Evolutionary conservation across 805 yeast genomes (phyloP).

Genomic region (Debaryomyces castellii): DNA sequence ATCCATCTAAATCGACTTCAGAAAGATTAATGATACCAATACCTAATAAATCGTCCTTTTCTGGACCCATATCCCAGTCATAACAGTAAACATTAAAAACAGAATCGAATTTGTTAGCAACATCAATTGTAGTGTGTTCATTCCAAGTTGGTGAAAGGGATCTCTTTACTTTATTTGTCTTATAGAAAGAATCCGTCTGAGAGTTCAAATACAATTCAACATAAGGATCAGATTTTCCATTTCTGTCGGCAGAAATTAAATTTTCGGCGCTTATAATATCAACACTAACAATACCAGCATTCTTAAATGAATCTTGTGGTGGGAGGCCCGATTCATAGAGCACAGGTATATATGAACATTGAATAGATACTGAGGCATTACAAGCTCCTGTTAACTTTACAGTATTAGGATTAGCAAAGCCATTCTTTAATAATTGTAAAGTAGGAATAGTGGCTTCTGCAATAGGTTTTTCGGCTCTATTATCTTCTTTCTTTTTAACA

Average conservation of each 20-base stretch:
- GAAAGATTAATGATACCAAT: slow-evolving; percentile 55
- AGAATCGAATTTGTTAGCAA: slow-evolving; percentile 64
- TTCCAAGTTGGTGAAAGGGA: slow-evolving; percentile 91
- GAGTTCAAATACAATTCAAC: slow-evolving; percentile 68
- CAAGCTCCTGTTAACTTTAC: slow-evolving; percentile 56
- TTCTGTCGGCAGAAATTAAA: slow-evolving; percentile 82
- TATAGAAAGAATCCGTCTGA: slow-evolving; percentile 54
- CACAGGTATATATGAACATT: slow-evolving; percentile 80
- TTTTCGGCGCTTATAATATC: slow-evolving; percentile 62
- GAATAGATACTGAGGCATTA: slow-evolving; percentile 53
- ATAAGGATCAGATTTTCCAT: slow-evolving; percentile 94
- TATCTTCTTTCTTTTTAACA: slow-evolving; percentile 51
- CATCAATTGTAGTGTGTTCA: slow-evolving; percentile 57
- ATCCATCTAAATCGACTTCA: slow-evolving; percentile 37
- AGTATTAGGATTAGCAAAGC: slow-evolving; percentile 61
- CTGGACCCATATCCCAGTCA: slow-evolving; percentile 96
- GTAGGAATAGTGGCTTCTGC: slow-evolving; percentile 70
- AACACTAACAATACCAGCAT: slow-evolving; percentile 69
- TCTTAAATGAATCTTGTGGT: slow-evolving; percentile 68
- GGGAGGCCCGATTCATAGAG: slow-evolving; percentile 57
- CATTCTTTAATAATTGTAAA: slow-evolving; percentile 57
- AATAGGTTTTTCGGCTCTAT: slow-evolving; percentile 55
- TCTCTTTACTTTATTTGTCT: slow-evolving; percentile 80
- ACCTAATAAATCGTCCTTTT: slow-evolving; percentile 81
- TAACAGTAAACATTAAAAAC: slow-evolving; percentile 54